Percentiles rank a stretch among this genome's conserved stretches.
These are phyloP conservation scores for Irpex sp. DNA, from an alignment of 1,284 basidiomycete genomes.

Conservation along the genomic window DNA sequence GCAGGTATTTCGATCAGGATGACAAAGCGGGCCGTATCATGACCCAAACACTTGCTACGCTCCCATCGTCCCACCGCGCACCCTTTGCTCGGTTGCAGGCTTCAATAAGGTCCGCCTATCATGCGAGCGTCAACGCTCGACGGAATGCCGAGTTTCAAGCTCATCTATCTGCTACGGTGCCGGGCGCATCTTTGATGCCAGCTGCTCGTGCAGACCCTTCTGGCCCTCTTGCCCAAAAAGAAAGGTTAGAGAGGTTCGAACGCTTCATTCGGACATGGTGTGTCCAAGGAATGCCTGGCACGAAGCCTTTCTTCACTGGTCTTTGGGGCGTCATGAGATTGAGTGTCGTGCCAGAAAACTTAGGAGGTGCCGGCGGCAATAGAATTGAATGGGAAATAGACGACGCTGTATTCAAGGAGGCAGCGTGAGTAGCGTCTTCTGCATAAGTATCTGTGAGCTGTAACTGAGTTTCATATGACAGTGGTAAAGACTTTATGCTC, in stretches of 20 bases:
- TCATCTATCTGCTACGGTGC: conserved; percentile 65
- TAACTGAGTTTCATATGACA: conserved; percentile 27
- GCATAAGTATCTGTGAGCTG: conserved; percentile 16
- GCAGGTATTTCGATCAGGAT: conserved; percentile 77
- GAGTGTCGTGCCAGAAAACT: conserved; percentile 64
- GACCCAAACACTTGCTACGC: conserved; percentile 71
- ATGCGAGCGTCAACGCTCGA: conserved; percentile 65
- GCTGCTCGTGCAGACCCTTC: conserved; percentile 61
- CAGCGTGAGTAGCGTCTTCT: conserved; percentile 56
- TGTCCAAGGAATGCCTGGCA: conserved; percentile 76
- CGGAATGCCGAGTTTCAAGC: conserved; percentile 74
- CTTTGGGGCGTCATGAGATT: conserved; percentile 74
- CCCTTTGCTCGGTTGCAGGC: conserved; percentile 75
- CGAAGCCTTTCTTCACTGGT: conserved; percentile 74
- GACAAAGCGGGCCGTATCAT: conserved; percentile 68
- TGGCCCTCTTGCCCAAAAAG: conserved; percentile 62
- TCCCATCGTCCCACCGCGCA: conserved; percentile 75
- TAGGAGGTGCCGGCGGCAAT: conserved; percentile 67
- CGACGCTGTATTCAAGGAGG: conserved; percentile 80
- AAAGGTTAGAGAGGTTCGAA: conserved; percentile 67
- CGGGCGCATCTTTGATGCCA: conserved; percentile 69
- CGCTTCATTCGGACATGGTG: conserved; percentile 74
- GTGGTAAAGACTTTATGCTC: conserved; percentile 81
- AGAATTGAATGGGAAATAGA: conserved; percentile 78
- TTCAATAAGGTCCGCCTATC: conserved; percentile 71